Evolutionary conservation across 2,329 filamentous ascomycete species (phyloP).

Genomic region (Talaromyces albobiverticillius): DNA sequence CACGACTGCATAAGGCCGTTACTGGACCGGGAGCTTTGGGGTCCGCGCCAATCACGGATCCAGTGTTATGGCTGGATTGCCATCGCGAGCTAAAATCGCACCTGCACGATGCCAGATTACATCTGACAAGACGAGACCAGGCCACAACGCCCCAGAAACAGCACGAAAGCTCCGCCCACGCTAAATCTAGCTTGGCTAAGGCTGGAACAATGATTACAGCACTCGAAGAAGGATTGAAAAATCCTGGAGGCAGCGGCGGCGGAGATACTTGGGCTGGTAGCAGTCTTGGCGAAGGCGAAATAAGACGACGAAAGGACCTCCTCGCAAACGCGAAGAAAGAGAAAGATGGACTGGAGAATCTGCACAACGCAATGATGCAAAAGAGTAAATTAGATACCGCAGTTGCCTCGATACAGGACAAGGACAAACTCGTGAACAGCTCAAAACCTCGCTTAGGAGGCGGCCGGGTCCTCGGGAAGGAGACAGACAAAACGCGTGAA

Average conservation of each 20-base stretch:
- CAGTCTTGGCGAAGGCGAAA: slow-evolving; percentile 58
- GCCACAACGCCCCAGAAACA: slow-evolving; percentile 58
- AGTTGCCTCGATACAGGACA: slow-evolving; percentile 47
- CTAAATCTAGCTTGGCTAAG: slow-evolving; percentile 58
- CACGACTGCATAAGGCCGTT: slow-evolving; percentile 41
- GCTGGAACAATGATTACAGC: slow-evolving; percentile 54
- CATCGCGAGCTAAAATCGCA: slow-evolving; percentile 59
- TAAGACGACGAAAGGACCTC: slow-evolving; percentile 58
- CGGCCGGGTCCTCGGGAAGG: slow-evolving; percentile 51
- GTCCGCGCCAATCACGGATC: slow-evolving; percentile 44
- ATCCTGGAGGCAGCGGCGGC: slow-evolving; percentile 23
- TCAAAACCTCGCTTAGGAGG: slow-evolving; percentile 35
- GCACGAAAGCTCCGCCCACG: slow-evolving; percentile 60
- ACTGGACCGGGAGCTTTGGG: slow-evolving; percentile 35
- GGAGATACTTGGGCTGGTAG: slow-evolving; percentile 27
- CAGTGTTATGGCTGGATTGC: slow-evolving; percentile 61
- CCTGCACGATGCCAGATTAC: slow-evolving; percentile 58
- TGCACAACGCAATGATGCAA: slow-evolving; percentile 58
- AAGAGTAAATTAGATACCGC: slow-evolving; percentile 46
- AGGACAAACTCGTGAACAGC: slow-evolving; percentile 39
- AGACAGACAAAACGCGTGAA: slow-evolving; percentile 61
- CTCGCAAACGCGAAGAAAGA: slow-evolving; percentile 58
- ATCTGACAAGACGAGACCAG: slow-evolving; percentile 59
- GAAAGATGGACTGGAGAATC: slow-evolving; percentile 59
- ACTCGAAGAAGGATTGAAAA: slow-evolving; percentile 56